phyloP scores from a whole-genome alignment of 805 yeast species.

The Candida tammaniensis region DNA sequence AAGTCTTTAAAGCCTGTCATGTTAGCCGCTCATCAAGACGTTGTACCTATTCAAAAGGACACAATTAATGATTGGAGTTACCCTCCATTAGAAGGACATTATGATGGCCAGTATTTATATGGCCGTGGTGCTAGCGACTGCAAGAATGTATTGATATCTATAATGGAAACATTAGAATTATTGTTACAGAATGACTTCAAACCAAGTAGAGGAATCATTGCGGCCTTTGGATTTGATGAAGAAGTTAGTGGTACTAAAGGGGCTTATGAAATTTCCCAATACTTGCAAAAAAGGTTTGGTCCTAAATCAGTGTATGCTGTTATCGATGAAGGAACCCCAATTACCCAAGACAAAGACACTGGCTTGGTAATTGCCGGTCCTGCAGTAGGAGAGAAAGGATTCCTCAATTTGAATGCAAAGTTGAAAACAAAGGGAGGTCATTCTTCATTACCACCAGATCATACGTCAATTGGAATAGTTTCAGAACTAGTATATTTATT shows the following conservation, averaged over 20 bases:
- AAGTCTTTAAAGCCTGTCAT: constrained; percentile 61
- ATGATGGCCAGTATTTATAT: constrained; percentile 63
- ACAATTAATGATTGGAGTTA: constrained; percentile 59
- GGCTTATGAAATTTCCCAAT: constrained; percentile 50
- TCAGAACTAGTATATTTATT: constrained; percentile 54
- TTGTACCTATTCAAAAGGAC: constrained; percentile 68
- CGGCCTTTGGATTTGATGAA: constrained; percentile 79
- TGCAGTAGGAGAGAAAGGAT: constrained; percentile 47
- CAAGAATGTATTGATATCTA: constrained; percentile 64
- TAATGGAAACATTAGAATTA: constrained; percentile 66
- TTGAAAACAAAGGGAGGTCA: constrained; percentile 74
- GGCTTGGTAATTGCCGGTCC: constrained; percentile 54
- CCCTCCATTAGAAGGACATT: constrained; percentile 60
- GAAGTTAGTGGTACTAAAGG: constrained; percentile 66
- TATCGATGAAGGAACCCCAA: constrained; percentile 65
- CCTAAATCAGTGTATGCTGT: constrained; percentile 55
- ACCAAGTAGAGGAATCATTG: constrained; percentile 61
- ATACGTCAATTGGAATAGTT: constrained; percentile 74
- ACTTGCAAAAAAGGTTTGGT: constrained; percentile 56
- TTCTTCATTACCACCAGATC: constrained; percentile 77
- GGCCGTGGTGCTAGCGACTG: constrained; percentile 82
- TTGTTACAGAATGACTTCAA: constrained; percentile 46
- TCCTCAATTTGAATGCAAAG: constrained; percentile 46
- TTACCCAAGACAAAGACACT: constrained; percentile 28
- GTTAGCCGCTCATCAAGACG: constrained; percentile 77